These are phyloP conservation scores for Fusarium keratoplasticum DNA, from an alignment of 2,329 filamentous ascomycete species.

Conservation along the genomic window DNA sequence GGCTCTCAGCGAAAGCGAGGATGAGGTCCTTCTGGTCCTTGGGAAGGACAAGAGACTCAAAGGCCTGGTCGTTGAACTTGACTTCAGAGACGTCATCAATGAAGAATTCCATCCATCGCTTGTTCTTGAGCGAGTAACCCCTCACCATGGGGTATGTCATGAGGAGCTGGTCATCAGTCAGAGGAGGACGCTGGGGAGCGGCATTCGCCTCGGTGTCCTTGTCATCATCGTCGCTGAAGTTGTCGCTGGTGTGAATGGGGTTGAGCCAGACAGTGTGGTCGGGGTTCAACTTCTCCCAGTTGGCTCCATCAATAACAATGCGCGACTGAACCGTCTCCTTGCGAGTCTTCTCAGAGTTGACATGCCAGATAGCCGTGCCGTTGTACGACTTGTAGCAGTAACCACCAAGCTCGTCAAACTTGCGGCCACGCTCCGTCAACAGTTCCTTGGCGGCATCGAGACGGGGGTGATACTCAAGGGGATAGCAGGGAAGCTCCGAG, in stretches of 20 bases:
- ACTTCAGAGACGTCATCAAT: slow-evolving; percentile 59
- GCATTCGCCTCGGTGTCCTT: not conserved
- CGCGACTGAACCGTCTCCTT: slow-evolving; percentile 46
- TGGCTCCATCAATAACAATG: slow-evolving; percentile 47
- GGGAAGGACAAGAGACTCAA: slow-evolving; percentile 61
- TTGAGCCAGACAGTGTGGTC: slow-evolving; percentile 41
- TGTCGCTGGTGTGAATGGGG: slow-evolving; percentile 13
- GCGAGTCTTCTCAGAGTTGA: slow-evolving; percentile 34
- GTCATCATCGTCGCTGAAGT: slow-evolving; percentile 25
- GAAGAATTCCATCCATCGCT: slow-evolving; percentile 62
- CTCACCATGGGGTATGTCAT: slow-evolving; percentile 55
- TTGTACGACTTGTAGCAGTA: slow-evolving; percentile 62
- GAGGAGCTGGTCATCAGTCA: slow-evolving; percentile 55
- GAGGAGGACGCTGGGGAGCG: slow-evolving; percentile 34
- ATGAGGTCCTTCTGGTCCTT: slow-evolving; percentile 63
- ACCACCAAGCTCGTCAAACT: slow-evolving; percentile 59
- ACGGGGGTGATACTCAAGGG: slow-evolving; percentile 57
- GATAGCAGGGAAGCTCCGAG: slow-evolving; percentile 56
- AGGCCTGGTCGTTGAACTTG: slow-evolving; percentile 61
- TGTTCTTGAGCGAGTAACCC: slow-evolving; percentile 62
- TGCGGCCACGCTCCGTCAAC: slow-evolving; percentile 55
- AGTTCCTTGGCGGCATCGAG: slow-evolving; percentile 48
- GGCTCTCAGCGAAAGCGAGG: slow-evolving; percentile 61
- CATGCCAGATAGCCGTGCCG: slow-evolving; percentile 50
- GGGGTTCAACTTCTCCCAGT: slow-evolving; percentile 47